Conservation (phyloP, 345 rosid genomes). For the Durio zibethinus region DNA sequence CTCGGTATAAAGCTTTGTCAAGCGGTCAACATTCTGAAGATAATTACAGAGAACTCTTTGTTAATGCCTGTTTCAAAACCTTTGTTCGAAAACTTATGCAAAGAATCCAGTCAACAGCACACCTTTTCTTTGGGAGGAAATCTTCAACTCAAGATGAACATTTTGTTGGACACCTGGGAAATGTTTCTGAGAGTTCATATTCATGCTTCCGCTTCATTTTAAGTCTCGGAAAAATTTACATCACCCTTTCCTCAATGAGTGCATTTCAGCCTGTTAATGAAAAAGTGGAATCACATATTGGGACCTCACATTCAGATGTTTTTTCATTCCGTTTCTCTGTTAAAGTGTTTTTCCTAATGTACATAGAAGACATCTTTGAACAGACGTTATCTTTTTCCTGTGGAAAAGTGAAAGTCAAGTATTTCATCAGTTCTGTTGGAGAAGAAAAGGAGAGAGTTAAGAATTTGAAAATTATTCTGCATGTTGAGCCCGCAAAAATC, state of each 20-base stretch:
- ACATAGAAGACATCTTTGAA: conserved; percentile 39
- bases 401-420: conserved; percentile 49
- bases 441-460: conserved; percentile 35
- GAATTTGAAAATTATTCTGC: conserved; percentile 43
- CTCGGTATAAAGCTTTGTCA: conserved; percentile 49
- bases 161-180: conserved; percentile 27
- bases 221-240: conserved; percentile 47
- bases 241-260: conserved; percentile 39
- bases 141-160: conserved; percentile 29
- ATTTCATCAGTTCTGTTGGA: conserved; percentile 34
- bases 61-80: conserved; percentile 18
- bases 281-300: conserved; percentile 34
- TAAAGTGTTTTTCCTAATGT: conserved; percentile 48
- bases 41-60: conserved; percentile 24
- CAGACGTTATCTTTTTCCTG: conserved; percentile 52
- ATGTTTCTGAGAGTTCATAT: conserved; percentile 31
- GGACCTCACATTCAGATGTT: conserved; percentile 37
- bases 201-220: conserved; percentile 38
- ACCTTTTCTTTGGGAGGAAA: conserved; percentile 28
- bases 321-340: conserved; percentile 51
- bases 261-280: conserved; percentile 29
- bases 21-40: conserved; percentile 33
- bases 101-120: conserved; percentile 27
- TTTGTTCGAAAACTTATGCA: conserved; percentile 39
- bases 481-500: conserved; percentile 55